Percentiles rank a stretch among this genome's conserved stretches.
Evolutionary conservation across 257 asterid genomes (phyloP).

Genomic region (Rauvolfia tetraphylla): DNA sequence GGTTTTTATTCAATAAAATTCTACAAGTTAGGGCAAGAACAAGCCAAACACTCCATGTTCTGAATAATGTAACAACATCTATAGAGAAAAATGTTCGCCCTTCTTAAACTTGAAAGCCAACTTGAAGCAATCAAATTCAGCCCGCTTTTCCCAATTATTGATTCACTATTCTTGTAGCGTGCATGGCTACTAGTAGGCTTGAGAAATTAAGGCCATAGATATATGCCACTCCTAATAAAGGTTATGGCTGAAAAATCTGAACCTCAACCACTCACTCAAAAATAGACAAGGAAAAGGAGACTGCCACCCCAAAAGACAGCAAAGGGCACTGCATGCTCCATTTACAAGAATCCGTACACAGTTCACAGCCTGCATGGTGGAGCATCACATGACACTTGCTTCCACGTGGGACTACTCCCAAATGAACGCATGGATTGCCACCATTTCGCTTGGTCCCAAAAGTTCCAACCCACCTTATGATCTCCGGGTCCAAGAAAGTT

Average conservation of each 20-base stretch:
- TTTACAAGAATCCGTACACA: conserved; percentile 28
- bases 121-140: background rate
- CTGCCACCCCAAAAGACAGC: conserved; percentile 28
- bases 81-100: background rate
- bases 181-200: conserved; percentile 28
- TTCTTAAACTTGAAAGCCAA: background rate
- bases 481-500: background rate
- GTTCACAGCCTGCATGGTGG: conserved; percentile 26
- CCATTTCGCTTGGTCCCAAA: background rate
- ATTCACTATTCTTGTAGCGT: conserved; percentile 15
- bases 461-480: background rate
- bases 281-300: conserved; percentile 18
- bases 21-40: too few species aligned
- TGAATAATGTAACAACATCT: background rate
- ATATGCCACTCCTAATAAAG: too few species aligned
- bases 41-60: background rate
- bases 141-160: background rate
- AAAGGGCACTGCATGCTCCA: conserved; percentile 19
- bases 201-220: conserved; percentile 11
- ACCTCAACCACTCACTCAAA: conserved; percentile 11
- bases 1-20: background rate
- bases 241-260: conserved; percentile 3
- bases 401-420: conserved; percentile 24
- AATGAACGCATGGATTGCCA: background rate
- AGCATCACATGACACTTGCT: conserved; percentile 35